phyloP scores from a whole-genome alignment of 495 filamentous ascomycete genomes.

The Aspergillus funiculosus region DNA sequence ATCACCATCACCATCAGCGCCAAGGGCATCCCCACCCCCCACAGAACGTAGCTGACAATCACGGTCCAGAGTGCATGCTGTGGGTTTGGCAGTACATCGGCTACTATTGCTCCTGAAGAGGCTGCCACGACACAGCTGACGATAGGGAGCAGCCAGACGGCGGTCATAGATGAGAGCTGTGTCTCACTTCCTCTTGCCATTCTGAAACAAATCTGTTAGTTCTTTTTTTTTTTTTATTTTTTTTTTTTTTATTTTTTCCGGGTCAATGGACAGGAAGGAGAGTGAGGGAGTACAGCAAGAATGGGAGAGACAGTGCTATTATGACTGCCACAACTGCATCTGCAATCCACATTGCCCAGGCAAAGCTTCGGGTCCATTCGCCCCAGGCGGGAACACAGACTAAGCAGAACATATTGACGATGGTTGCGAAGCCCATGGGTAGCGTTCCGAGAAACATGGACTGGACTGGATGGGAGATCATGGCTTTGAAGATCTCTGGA shows the following conservation, averaged over 20 bases:
- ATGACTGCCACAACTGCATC: slow-evolving; percentile 48
- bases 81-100: slow-evolving; percentile 44
- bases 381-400: slow-evolving; percentile 54
- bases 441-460: slow-evolving; percentile 57
- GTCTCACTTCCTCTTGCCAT: slow-evolving; percentile 29
- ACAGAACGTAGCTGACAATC: slow-evolving; percentile 51
- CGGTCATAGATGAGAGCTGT: slow-evolving; percentile 49
- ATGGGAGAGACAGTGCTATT: slow-evolving; percentile 48
- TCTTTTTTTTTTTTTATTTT: too few species aligned
- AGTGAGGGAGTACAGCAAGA: slow-evolving; percentile 43
- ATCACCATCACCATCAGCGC: slow-evolving; percentile 51
- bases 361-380: slow-evolving; percentile 29
- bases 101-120: slow-evolving; percentile 51
- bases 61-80: slow-evolving; percentile 53
- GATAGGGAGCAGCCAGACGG: slow-evolving; percentile 56
- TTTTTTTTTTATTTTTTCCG: too few species aligned
- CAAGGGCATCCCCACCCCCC: slow-evolving; percentile 54
- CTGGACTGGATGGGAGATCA: slow-evolving; percentile 55
- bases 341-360: slow-evolving; percentile 56
- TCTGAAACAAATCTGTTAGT: slow-evolving; percentile 11
- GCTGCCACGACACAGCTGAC: slow-evolving; percentile 55
- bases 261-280: too few species aligned
- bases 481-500: slow-evolving; percentile 48
- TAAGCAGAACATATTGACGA: slow-evolving; percentile 52
- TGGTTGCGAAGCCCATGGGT: slow-evolving; percentile 59